These are phyloP conservation scores for Aspergillus bridgeri DNA, from an alignment of 495 filamentous ascomycete species.

Conservation along the genomic window DNA sequence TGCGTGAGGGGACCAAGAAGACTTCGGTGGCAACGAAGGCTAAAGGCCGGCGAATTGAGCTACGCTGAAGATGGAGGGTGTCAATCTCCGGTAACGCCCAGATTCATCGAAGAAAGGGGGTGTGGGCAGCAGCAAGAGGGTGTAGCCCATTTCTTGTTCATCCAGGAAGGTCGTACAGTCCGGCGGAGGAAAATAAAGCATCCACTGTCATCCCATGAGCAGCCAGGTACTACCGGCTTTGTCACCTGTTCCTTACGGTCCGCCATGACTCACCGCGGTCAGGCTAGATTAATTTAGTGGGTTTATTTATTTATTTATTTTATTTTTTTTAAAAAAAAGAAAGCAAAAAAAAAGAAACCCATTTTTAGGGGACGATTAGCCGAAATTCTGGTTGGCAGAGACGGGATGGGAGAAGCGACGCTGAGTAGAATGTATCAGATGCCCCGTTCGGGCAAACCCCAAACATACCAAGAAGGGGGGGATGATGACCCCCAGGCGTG, in stretches of 20 bases:
- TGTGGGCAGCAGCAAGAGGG: background rate
- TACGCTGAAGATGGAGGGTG: constrained; percentile 8
- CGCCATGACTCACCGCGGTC: constrained; percentile 36
- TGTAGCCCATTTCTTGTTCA: constrained; percentile 10
- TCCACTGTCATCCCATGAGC: constrained; percentile 29
- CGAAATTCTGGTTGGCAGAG: background rate
- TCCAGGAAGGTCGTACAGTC: constrained; percentile 26
- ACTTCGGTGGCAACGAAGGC: constrained; percentile 16
- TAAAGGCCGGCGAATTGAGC: constrained; percentile 1
- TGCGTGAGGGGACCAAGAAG: background rate
- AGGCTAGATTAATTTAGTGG: constrained; percentile 6
- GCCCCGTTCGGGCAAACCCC: constrained; percentile 16
- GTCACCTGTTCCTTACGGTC: constrained; percentile 35
- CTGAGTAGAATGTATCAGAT: constrained; percentile 43
- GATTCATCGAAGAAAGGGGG: background rate
- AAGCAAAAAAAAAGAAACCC: background rate
- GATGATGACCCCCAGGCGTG: constrained; percentile 18
- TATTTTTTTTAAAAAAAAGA: constrained; percentile 3
- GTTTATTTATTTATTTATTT: constrained; percentile 4
- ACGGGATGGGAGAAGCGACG: constrained; percentile 1
- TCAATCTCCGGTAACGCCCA: background rate
- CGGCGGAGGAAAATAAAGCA: constrained; percentile 18
- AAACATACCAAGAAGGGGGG: constrained; percentile 20
- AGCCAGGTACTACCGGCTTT: constrained; percentile 31
- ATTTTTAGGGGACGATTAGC: background rate